Evolutionary conservation across 2,329 filamentous ascomycete genomes (phyloP).

Genomic region (Penicillium polonicum): DNA sequence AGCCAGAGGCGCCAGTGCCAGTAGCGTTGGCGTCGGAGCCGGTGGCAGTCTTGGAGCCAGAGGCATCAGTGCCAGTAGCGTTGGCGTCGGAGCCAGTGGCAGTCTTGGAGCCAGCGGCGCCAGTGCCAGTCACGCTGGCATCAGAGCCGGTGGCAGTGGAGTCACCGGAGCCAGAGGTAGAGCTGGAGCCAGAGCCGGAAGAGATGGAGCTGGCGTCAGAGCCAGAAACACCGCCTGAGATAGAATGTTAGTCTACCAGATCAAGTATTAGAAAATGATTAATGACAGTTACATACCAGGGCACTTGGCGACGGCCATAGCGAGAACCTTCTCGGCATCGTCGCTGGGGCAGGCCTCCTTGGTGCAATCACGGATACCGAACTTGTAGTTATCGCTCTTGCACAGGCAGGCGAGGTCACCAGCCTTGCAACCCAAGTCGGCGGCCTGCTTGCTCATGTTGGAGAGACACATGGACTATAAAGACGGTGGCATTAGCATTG

Average conservation of each 20-base stretch:
- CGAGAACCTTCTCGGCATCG: constrained; percentile 33
- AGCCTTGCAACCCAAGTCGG: constrained; percentile 40
- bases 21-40: constrained; percentile 8
- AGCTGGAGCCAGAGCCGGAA: not conserved
- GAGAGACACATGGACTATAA: constrained; percentile 45
- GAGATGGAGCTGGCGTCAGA: constrained; percentile 7
- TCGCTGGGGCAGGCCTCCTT: constrained; percentile 44
- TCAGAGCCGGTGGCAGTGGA: not conserved
- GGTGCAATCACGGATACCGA: constrained; percentile 50
- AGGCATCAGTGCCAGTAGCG: constrained; percentile 3
- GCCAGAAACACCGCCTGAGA: constrained; percentile 13
- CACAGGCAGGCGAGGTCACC: constrained; percentile 44
- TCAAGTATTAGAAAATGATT: not conserved
- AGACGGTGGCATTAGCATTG: not conserved
- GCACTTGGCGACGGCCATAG: constrained; percentile 39
- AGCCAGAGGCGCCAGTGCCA: constrained; percentile 5
- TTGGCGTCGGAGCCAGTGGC: not conserved
- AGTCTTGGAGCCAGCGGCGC: not conserved
- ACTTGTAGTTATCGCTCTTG: constrained; percentile 41
- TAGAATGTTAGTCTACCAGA: constrained; percentile 6
- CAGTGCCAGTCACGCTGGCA: not conserved
- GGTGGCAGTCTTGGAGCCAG: constrained; percentile 15
- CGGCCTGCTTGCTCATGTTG: constrained; percentile 45
- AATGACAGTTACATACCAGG: constrained; percentile 22
- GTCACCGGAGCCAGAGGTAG: not conserved